Percentiles rank a stretch among this genome's conserved stretches.
Evolutionary conservation across 2,329 filamentous ascomycete species (phyloP).

Genomic region (Arthrobotrys entomopaga): DNA sequence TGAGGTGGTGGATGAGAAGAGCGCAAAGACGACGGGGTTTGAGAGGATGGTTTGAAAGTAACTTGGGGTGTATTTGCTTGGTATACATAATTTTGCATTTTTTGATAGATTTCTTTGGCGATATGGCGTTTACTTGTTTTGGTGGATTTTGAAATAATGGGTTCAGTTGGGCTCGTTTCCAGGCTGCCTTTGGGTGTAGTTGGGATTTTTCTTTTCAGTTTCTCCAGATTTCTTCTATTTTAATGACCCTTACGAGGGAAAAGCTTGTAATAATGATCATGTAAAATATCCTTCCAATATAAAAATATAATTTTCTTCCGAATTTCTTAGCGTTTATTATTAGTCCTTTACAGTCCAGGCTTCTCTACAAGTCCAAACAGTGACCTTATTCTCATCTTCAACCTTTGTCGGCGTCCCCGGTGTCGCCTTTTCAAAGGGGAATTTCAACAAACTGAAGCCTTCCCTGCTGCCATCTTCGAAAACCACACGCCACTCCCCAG

Average conservation of each 20-base stretch:
- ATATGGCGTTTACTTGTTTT: not conserved
- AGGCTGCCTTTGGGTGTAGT: no score
- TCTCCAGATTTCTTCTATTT: no score
- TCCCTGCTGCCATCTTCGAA: slow-evolving; percentile 6
- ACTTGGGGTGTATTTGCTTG: slow-evolving; percentile 3
- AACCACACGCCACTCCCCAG: slow-evolving; percentile 20
- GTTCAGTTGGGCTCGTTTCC: no score
- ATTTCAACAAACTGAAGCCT: slow-evolving; percentile 11
- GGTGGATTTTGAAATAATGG: no score
- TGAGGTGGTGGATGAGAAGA: slow-evolving; percentile 7
- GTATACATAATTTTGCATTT: not conserved
- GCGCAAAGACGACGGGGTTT: slow-evolving; percentile 21
- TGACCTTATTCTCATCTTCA: not conserved
- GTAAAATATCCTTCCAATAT: no score
- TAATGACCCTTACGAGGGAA: no score
- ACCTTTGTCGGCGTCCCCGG: slow-evolving; percentile 2
- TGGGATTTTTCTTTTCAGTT: no score
- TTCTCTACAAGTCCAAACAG: slow-evolving; percentile 31
- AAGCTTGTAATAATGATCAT: no score
- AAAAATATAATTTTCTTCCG: no score
- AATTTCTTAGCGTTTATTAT: not conserved
- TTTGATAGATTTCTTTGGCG: slow-evolving; percentile 11
- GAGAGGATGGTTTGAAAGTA: slow-evolving; percentile 19
- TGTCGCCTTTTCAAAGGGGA: not conserved
- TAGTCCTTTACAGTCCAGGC: slow-evolving; percentile 7